Evolutionary conservation across 208 protist genomes (phyloP), one percentile per base, ranked within the genome.

Genomic region (Jaenimonas drosophilae): DNA sequence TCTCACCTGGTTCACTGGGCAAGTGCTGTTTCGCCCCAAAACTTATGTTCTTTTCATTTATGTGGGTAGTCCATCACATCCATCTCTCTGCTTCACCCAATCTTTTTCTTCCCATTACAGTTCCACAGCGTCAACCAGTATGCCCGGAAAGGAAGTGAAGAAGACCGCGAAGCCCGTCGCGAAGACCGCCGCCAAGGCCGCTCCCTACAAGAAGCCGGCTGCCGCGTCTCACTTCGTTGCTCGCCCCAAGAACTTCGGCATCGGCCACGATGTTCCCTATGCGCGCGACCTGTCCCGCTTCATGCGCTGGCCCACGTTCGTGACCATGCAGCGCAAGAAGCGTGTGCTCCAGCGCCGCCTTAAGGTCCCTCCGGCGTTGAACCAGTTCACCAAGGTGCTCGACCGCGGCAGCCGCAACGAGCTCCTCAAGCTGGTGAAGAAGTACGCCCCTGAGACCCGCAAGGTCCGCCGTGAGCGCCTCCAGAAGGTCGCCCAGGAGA

Each of bases 241-340:
- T 26, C 76, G 81, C 55, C 82, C 86, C 28, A 89, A 88, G 73
- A 87, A 91, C 70, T 86, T 94, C 64, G 78, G 77, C 36, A 90
- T 98, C 53, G 96, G 97, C 52, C 70, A 86, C 32, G 84, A 96
- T 65, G 67, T 98, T 25, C 81, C 84, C 49, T 96, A 95, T 59
- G 85, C 82, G 25, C 77, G 90, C 39, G 97, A 99, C 72, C 67
- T 99, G 19, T 96, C 83, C 31, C 88, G 97, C 56, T 99, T 96
- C 60, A 97, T 99, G 56, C 97, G 93, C 59, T 99, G 93, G 94
- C 98, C 98, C 57, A 93, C 90, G 64, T 99, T 99, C 62, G 85
- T 99, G 57, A 94, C 91, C 45, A 76, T 99, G 57, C 98, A 99
- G 90, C 83, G 98, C 49, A 96, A 99, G 86, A 89, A 96, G 62